Conservation (phyloP, 306 rosid species). For the Quercus glauca region DNA sequence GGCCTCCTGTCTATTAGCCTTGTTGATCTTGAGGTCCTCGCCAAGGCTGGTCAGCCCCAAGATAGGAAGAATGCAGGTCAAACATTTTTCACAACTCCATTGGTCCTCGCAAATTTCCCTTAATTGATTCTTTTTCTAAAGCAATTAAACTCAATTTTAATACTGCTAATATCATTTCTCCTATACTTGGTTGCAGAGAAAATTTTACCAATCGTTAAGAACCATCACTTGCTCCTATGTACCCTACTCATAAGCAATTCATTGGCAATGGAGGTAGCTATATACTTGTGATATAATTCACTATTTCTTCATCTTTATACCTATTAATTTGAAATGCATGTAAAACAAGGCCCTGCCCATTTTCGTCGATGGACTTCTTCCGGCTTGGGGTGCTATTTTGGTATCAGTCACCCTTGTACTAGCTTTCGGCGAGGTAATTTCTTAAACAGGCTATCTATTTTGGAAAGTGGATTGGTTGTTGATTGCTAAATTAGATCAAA, state of each 20-base stretch:
- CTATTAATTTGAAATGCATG: not conserved
- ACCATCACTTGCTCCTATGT: constrained; percentile 72
- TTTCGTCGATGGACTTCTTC: constrained; percentile 47
- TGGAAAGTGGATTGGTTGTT: not conserved
- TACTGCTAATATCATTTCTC: not conserved
- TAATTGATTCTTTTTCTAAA: no score
- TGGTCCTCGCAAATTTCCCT: not conserved
- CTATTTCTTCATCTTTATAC: not conserved
- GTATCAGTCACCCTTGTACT: constrained; percentile 45
- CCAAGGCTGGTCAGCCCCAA: constrained; percentile 54
- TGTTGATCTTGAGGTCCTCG: constrained; percentile 78
- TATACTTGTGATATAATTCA: not conserved
- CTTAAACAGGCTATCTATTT: not conserved
- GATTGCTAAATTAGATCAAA: not conserved
- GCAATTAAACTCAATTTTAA: not conserved
- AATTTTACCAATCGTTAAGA: constrained; percentile 70
- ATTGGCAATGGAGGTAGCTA: constrained; percentile 68
- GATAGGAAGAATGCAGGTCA: constrained; percentile 66
- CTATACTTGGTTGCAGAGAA: constrained; percentile 44
- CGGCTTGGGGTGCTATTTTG: constrained; percentile 47
- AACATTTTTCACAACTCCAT: not conserved
- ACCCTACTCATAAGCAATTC: constrained; percentile 76
- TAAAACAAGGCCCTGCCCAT: constrained; percentile 60
- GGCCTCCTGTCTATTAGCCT: constrained; percentile 66
- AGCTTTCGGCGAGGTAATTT: constrained; percentile 54